Base-by-base conservation (phyloP, 495 filamentous ascomycete species). In the Penicillium desertorum region DNA sequence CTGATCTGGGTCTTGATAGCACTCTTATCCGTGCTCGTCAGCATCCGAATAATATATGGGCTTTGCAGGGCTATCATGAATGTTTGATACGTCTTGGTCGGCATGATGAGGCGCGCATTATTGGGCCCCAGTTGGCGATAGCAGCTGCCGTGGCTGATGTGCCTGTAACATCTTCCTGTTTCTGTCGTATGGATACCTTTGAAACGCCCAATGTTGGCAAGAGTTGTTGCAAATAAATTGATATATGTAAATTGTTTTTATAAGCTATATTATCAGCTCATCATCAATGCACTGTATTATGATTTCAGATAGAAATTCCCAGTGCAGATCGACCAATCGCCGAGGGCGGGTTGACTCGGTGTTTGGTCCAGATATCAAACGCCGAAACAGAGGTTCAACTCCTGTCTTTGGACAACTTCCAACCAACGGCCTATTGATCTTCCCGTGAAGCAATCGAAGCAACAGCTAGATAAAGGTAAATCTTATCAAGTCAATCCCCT, bases 31-130 rank as follows among this genome's bases (percentile, higher is more conserved):
- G 86, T 8, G 79, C 84, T 0, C 69, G 79, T 37, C 82, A 80
- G 51, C 86, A 87, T 61, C 81, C 79, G 17, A 85, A 84, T 43
- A 88, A 88, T 60, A 81, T 89, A 2, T 89, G 86, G 86, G 77
- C 85, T 23, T 74, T 89, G 58, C 83, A 87, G 56, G 86, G 86
- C 1, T 83, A 80, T 47, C 76, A 87, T 58, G 86, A 89, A 70
- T 87, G 86, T 62, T 56, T 88, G 52, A 58, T 74, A 14, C 80
- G 73, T 27, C 60, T 88, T 50, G 81, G 81, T 1, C 61, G 79
- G 4, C 59, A 51, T 6, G 75, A 65, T 2, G 84, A 87, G 59
- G 84, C 84, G 0, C 62, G 62, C 14, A 62, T 79, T 23, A 61
- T 88, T 19, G 68, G 78, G 50, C 72, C 74, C 5, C 76, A 81